Base-by-base conservation (phyloP, 192 early-diverging fungal species). In the Mortierella claussenii region DNA sequence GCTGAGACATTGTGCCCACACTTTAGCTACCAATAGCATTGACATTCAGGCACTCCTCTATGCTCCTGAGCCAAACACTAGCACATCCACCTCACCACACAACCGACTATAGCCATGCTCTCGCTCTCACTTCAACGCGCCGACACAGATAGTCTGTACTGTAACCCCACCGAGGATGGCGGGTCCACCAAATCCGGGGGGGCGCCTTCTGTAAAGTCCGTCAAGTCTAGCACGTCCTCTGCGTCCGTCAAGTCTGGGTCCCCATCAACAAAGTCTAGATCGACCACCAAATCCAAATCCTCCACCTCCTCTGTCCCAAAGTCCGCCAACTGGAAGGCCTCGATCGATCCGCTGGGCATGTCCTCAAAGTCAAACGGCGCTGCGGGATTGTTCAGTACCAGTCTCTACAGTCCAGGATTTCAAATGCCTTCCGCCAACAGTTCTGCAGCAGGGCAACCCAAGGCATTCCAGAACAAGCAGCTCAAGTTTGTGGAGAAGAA, bases 101-200 rank as follows among this genome's bases (percentile, higher is more conserved):
- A n/a, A n/a, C 37, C 37, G 37, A 13, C 8, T 48, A 7, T 13
- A 17, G 55, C 30, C 4, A 66, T 66, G 64, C 20, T 59, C 13
- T 24, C 58, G 8, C 66, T 24, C 37, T 32, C 66, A 8, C 55
- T 51, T 44, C 12, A 61, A 12, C 57, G 18, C n/a, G 21, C 57
- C 42, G 68, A 69, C 27, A 60, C 57, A 5, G 68, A 69, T 21
- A 69, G 58, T 45, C 32, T 69, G 1, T 69, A 61, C 26, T 54
- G 51, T 13, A 69, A 69, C 42, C 50, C 58, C 6, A 60, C 66
- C 40, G 68, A 69, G 21, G 68, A 69, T 36, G 68, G 68, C 17
- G 23, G 26, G 1, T 61, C 58, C 2, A 43, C 24, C n/a, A 69
- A 46, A 26, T 17, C 48, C 5, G 37, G 37, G 13, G 37, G 37